These are phyloP conservation scores for Picochlorum sp. DNA, from an alignment of 139 green algal species.

Conservation along the genomic window DNA sequence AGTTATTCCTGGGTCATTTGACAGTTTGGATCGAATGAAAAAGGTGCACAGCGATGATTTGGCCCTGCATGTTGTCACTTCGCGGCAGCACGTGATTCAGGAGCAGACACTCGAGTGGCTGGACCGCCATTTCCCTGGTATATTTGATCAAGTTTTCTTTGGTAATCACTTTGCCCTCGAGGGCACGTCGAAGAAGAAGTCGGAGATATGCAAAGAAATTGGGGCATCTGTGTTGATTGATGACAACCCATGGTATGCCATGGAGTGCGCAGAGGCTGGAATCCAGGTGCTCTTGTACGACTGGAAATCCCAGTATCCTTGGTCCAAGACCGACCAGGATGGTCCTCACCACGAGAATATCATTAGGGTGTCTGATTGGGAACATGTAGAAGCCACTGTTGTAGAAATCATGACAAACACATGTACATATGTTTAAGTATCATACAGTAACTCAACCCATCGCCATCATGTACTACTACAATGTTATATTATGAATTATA, in stretches of 20 bases:
- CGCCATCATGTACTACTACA: no score
- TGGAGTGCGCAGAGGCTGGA: slow-evolving; percentile 76
- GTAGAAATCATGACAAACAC: neutral
- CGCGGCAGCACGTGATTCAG: slow-evolving; percentile 83
- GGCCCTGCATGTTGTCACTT: slow-evolving; percentile 86
- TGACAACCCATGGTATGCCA: slow-evolving; percentile 87
- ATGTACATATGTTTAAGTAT: neutral
- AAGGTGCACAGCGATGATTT: slow-evolving; percentile 13
- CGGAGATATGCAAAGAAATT: slow-evolving; percentile 75
- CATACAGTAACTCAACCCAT: no score
- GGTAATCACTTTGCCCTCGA: slow-evolving; percentile 92
- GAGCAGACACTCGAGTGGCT: slow-evolving; percentile 82
- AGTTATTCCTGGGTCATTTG: slow-evolving; percentile 73
- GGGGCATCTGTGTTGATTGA: slow-evolving; percentile 83
- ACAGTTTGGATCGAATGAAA: slow-evolving; percentile 55
- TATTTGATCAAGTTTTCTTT: slow-evolving; percentile 78
- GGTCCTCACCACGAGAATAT: slow-evolving; percentile 23
- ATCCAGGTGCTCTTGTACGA: slow-evolving; percentile 91
- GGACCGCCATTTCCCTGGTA: slow-evolving; percentile 60
- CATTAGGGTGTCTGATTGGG: slow-evolving; percentile 27
- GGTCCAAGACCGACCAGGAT: slow-evolving; percentile 61
- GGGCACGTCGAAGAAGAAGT: slow-evolving; percentile 67
- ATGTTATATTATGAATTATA: neutral
- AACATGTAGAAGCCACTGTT: slow-evolving; percentile 22
- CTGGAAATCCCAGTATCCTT: slow-evolving; percentile 75